Percentiles rank a stretch among this genome's conserved stretches.
These are phyloP conservation scores for Starmerella bombi DNA, from an alignment of 805 yeast genomes.

Conservation along the genomic window DNA sequence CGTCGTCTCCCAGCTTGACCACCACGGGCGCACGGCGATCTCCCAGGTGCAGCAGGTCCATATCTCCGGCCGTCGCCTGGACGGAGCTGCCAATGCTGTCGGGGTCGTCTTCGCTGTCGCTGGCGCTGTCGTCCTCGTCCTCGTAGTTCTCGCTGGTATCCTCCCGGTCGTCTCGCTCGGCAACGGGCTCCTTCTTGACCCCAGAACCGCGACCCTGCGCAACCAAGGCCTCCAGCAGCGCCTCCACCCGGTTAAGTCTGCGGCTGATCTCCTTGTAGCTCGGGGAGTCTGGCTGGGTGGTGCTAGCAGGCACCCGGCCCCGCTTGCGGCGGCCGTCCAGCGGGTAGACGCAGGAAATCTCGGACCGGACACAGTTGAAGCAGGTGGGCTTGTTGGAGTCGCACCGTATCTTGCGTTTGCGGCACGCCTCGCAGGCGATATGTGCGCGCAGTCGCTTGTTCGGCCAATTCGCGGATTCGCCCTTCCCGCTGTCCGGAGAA, in stretches of 20 bases:
- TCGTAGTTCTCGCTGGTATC: neutral
- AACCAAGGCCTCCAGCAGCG: constrained; percentile 19
- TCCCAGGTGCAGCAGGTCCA: constrained; percentile 6
- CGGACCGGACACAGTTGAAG: constrained; percentile 63
- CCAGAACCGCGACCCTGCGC: neutral
- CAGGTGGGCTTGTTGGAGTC: constrained; percentile 57
- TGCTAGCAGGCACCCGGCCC: neutral
- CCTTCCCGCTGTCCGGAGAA: too few species aligned
- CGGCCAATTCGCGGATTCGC: constrained; percentile 3
- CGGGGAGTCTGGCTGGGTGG: neutral
- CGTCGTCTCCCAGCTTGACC: constrained; percentile 7
- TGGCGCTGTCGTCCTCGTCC: constrained; percentile 2
- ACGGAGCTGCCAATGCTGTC: neutral
- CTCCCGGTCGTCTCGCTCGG: neutral
- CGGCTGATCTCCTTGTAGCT: neutral
- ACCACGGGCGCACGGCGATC: constrained; percentile 14
- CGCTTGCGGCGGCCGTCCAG: constrained; percentile 13
- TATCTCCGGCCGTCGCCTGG: neutral
- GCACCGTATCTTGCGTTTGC: constrained; percentile 60
- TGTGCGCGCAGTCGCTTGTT: constrained; percentile 42
- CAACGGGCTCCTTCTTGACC: neutral
- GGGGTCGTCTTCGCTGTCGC: constrained; percentile 2
- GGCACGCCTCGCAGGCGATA: constrained; percentile 79
- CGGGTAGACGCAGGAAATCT: constrained; percentile 49
- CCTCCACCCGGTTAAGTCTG: constrained; percentile 23